Evolutionary conservation across 805 yeast species (phyloP).

Genomic region (Wickerhamiella australiensis): DNA sequence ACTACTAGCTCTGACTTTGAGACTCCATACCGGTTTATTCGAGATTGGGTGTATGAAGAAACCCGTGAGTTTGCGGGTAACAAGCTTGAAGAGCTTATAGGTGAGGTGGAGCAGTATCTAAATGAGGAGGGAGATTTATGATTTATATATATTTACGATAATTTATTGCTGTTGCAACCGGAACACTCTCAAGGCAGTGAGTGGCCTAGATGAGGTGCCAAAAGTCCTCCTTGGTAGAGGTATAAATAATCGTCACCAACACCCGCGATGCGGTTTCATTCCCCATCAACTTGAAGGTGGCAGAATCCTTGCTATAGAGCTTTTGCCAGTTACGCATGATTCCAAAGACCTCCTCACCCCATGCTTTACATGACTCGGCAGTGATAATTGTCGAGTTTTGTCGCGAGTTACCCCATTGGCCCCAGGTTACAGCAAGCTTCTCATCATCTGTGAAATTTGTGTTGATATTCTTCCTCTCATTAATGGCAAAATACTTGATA

Average conservation of each 20-base stretch:
- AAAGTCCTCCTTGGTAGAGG: slow-evolving; percentile 52
- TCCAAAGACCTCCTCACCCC: slow-evolving; percentile 91
- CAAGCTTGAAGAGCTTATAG: not conserved
- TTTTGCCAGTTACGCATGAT: slow-evolving; percentile 90
- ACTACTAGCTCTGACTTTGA: not conserved
- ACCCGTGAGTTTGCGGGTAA: not conserved
- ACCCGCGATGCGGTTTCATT: slow-evolving; percentile 50
- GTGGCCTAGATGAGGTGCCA: not conserved
- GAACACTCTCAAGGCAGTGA: no score
- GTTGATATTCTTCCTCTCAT: slow-evolving; percentile 33
- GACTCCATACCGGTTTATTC: not conserved
- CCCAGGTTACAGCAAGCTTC: slow-evolving; percentile 85
- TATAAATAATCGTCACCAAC: slow-evolving; percentile 78
- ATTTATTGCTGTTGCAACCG: not conserved
- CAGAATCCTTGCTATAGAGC: slow-evolving; percentile 46
- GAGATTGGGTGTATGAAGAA: not conserved
- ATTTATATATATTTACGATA: not conserved
- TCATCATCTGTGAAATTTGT: slow-evolving; percentile 43
- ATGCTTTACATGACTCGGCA: slow-evolving; percentile 82
- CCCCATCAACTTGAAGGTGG: slow-evolving; percentile 50
- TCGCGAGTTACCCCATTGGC: slow-evolving; percentile 81
- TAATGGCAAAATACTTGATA: slow-evolving; percentile 61
- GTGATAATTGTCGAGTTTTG: slow-evolving; percentile 88
- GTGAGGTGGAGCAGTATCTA: not conserved
- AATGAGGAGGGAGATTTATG: not conserved